Percentiles rank a stretch among this genome's conserved stretches.
Evolutionary conservation across 768 basidiomycete genomes (phyloP).

Genomic region (Rhodosporidiobolus odoratus): DNA sequence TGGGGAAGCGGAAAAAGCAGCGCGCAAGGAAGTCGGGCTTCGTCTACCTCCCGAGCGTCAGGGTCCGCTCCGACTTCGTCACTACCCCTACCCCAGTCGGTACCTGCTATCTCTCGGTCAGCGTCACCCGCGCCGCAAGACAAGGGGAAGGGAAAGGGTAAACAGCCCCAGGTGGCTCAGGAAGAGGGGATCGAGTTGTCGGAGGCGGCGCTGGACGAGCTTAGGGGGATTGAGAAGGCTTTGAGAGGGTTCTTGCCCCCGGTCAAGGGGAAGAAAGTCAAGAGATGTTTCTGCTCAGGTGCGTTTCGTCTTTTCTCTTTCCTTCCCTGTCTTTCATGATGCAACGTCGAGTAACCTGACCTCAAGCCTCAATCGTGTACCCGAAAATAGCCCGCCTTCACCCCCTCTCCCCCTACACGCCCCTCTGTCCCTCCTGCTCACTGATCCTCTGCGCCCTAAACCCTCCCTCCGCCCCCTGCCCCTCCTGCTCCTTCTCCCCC

Average conservation of each 20-base stretch:
- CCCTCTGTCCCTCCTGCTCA: slow-evolving; percentile 27
- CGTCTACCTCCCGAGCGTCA: too few relatives aligned
- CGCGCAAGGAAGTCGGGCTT: background rate
- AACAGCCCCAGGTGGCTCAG: background rate
- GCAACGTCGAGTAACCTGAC: background rate
- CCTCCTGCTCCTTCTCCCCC: slow-evolving; percentile 20
- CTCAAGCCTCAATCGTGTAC: too few relatives aligned
- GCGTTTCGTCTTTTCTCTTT: background rate
- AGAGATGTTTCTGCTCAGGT: slow-evolving; percentile 31
- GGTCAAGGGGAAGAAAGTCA: background rate
- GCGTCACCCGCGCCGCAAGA: background rate
- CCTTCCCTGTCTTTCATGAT: background rate
- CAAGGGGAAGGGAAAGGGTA: slow-evolving; percentile 4
- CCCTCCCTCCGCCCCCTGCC: slow-evolving; percentile 22
- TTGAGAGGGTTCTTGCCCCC: background rate
- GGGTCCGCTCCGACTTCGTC: background rate
- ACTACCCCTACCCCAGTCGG: too few relatives aligned
- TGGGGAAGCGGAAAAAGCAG: background rate
- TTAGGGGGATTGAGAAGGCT: slow-evolving; percentile 5
- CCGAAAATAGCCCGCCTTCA: slow-evolving; percentile 17
- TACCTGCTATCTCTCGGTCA: background rate
- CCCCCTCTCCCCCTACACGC: slow-evolving; percentile 13
- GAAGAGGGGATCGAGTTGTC: slow-evolving; percentile 4
- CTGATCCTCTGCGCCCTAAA: slow-evolving; percentile 34
- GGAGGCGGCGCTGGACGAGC: background rate